phyloP scores from a whole-genome alignment of 2,329 filamentous ascomycete genomes.

The Trichophyton benhamiae region DNA sequence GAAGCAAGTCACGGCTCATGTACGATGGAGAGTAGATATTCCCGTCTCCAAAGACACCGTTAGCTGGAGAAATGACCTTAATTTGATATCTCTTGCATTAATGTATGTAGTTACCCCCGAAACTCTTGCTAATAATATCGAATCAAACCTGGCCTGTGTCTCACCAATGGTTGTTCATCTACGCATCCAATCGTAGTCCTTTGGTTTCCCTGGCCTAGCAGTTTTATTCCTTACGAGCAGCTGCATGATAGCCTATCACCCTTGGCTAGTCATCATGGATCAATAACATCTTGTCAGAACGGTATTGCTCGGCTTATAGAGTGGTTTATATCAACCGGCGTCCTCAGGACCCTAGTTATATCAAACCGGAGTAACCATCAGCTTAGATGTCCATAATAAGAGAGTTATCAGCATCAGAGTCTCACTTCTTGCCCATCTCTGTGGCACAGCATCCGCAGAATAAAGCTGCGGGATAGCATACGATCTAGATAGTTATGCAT shows the following conservation, averaged over 20 bases:
- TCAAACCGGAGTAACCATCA: background rate
- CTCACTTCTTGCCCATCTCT: conserved; percentile 42
- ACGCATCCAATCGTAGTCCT: too few relatives aligned
- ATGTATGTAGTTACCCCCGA: too few relatives aligned
- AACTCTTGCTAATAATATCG: too few relatives aligned
- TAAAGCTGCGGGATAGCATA: conserved; percentile 45
- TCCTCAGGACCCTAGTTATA: background rate
- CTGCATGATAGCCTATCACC: background rate
- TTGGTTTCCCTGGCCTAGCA: too few relatives aligned
- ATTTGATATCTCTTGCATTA: too few relatives aligned
- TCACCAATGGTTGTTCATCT: too few relatives aligned
- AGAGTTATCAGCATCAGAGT: conserved; percentile 5
- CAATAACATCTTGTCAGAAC: background rate
- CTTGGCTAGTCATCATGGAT: background rate
- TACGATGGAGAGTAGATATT: background rate
- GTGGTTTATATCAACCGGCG: background rate
- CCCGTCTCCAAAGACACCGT: background rate
- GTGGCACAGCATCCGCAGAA: conserved; percentile 46
- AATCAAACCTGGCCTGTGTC: too few relatives aligned
- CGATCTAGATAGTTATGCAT: conserved; percentile 24
- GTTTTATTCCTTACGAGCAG: too few relatives aligned
- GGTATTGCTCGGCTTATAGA: background rate
- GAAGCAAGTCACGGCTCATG: background rate
- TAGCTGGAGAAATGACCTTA: too few relatives aligned
- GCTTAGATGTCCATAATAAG: background rate